Evolutionary conservation across 352 stramenopile genomes (phyloP), one percentile per base, ranked within the genome.

Genomic region (Thalassiosira exigua): DNA sequence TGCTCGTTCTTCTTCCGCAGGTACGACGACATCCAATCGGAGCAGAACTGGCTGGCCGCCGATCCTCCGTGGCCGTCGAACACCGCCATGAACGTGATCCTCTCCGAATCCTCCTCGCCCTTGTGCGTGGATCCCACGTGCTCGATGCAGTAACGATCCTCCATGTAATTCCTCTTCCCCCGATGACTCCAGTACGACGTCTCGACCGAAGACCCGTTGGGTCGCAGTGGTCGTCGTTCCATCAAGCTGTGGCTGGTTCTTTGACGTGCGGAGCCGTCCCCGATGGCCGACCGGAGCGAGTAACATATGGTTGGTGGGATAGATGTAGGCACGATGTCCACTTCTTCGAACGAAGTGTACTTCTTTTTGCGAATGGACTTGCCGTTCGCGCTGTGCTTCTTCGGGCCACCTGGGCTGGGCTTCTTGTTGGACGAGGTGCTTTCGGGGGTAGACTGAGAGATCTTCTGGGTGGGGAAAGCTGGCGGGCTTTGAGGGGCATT

Each of bases 21-120:
- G 60, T 93, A 93, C 11, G 67, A 78, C 17, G 86, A 88, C 30
- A 93, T 44, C 88, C 88, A 93, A 75, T 94, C 89, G 0, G 81
- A 84, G 39, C 89, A 94, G 76, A 89, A 94, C 53, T 94, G 89
- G 54, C 71, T 87, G 3, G 81, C 83, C 33, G 89, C 84, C 26
- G 88, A 75, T 46, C 89, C 89, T 46, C 86, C 89, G 61, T 94
- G 89, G 1, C 89, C 89, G 75, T 94, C 89, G 82, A 90, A 94
- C 9, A 69, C 60, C 41, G 33, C 88, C 48, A 87, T 75, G 77
- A 52, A 90, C 65, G 60, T 70, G 22, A 75, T 77, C 58, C 33
- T 77, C 39, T 69, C 65, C 81, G 62, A 86, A 58, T 82, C 82
- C 48, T 61, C 79, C 62, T 75, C 84, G 60, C 50, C 79, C 76